phyloP scores from a whole-genome alignment of 176 grass and related monocot species.

The Panicum miliaceum region DNA sequence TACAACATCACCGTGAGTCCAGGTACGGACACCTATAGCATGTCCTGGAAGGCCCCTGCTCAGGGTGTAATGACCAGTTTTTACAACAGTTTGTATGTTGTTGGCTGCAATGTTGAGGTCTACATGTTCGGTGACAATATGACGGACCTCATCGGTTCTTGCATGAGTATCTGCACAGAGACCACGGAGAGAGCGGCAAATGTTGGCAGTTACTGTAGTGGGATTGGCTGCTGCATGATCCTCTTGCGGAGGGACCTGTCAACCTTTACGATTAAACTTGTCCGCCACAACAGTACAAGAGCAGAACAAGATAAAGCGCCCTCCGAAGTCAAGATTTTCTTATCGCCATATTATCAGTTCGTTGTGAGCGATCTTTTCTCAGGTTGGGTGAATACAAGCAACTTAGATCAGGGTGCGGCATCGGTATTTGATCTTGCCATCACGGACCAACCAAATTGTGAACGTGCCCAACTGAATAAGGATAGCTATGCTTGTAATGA shows the following conservation, averaged over 20 bases:
- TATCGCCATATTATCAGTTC: no score
- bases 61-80: no score
- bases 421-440: accelerated
- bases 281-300: neutral
- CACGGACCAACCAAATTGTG: slow-evolving; percentile 12
- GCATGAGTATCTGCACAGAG: neutral
- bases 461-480: neutral
- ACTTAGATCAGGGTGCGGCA: accelerated
- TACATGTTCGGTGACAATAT: neutral
- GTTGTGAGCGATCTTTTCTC: neutral
- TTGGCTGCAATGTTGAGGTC: neutral
- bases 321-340: slow-evolving; percentile 7
- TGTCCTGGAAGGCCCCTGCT: neutral
- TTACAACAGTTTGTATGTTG: no score
- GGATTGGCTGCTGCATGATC: slow-evolving; percentile 11
- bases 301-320: neutral
- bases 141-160: neutral
- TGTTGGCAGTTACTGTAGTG: neutral
- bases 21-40: neutral
- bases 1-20: neutral
- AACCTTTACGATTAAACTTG: neutral
- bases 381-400: neutral
- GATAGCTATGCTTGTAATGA: neutral
- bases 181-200: neutral
- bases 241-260: accelerated